Percentiles rank a stretch among this genome's conserved stretches.
Evolutionary conservation across 768 basidiomycete genomes (phyloP).

Genomic region (Lactarius pseudohatsudake): DNA sequence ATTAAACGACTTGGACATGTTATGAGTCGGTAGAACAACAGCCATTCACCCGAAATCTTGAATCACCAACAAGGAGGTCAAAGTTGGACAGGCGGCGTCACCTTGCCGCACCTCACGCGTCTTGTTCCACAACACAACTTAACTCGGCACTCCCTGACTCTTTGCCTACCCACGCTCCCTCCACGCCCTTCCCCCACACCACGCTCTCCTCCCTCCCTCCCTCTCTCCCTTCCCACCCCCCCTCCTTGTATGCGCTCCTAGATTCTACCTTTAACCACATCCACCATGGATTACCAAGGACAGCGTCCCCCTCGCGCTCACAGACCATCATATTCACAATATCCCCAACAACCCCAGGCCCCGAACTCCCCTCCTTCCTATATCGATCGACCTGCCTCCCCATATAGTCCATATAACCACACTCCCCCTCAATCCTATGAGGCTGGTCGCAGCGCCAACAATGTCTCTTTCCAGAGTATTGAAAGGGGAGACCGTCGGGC

Average conservation of each 20-base stretch:
- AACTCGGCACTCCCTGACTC: constrained; percentile 12
- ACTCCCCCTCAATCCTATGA: constrained; percentile 26
- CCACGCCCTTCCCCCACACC: constrained; percentile 30
- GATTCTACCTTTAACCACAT: background rate
- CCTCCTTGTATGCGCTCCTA: constrained; percentile 22
- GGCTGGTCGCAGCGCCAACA: constrained; percentile 31
- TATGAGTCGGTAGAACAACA: background rate
- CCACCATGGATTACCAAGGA: constrained; percentile 37
- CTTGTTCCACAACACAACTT: constrained; percentile 4
- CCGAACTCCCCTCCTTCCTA: constrained; percentile 33
- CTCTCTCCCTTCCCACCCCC: background rate
- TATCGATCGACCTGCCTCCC: constrained; percentile 24
- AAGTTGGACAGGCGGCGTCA: background rate
- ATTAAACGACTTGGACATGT: background rate
- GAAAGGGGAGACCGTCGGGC: constrained; percentile 70
- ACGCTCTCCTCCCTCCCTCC: constrained; percentile 43
- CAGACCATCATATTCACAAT: constrained; percentile 33
- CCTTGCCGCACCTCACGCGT: background rate
- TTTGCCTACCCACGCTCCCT: constrained; percentile 25
- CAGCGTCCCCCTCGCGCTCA: constrained; percentile 41
- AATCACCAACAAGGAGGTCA: background rate
- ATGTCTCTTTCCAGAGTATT: constrained; percentile 66
- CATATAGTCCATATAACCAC: constrained; percentile 31
- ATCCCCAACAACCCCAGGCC: constrained; percentile 31
- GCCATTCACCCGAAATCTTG: background rate